Conservation (phyloP, 352 stramenopile species). For the Phytophthora brassicae region DNA sequence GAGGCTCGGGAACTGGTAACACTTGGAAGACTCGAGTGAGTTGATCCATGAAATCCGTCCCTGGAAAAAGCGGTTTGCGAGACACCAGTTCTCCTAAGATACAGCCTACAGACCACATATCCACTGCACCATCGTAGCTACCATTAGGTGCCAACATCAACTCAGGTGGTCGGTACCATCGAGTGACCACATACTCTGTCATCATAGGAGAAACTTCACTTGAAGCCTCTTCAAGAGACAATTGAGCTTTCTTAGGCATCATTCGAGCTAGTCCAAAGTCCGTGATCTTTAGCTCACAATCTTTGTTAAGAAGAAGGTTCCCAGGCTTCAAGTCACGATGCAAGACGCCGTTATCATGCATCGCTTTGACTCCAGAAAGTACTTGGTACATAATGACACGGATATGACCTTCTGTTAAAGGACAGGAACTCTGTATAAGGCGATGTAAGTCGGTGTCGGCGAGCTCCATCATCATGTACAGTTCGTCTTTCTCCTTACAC, state of each 20-base stretch:
- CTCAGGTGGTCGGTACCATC: conserved; percentile 92
- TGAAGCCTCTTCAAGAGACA: conserved; percentile 12
- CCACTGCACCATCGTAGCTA: conserved; percentile 85
- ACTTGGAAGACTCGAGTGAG: conserved; percentile 82
- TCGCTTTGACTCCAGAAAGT: conserved; percentile 86
- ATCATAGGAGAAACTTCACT: conserved; percentile 60
- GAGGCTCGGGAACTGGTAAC: conserved; percentile 64
- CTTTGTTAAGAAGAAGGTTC: conserved; percentile 93
- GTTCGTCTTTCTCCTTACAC: conserved; percentile 91
- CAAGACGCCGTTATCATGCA: conserved; percentile 93
- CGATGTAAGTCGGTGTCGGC: conserved; percentile 93
- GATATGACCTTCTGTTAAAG: conserved; percentile 78
- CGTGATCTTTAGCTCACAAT: conserved; percentile 93
- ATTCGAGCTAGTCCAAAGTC: conserved; percentile 93
- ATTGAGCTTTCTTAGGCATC: conserved; percentile 55
- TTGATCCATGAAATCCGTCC: conserved; percentile 86
- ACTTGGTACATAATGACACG: conserved; percentile 88
- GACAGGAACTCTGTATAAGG: conserved; percentile 88
- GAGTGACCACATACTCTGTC: conserved; percentile 90
- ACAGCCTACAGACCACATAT: conserved; percentile 88
- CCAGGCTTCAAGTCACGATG: conserved; percentile 94
- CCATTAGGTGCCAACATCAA: conserved; percentile 91
- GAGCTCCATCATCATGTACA: conserved; percentile 97
- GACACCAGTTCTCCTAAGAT: conserved; percentile 93
- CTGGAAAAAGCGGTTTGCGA: conserved; percentile 78